These are phyloP conservation scores for Polyporus arcularius DNA, from an alignment of 768 basidiomycete genomes.

Conservation along the genomic window DNA sequence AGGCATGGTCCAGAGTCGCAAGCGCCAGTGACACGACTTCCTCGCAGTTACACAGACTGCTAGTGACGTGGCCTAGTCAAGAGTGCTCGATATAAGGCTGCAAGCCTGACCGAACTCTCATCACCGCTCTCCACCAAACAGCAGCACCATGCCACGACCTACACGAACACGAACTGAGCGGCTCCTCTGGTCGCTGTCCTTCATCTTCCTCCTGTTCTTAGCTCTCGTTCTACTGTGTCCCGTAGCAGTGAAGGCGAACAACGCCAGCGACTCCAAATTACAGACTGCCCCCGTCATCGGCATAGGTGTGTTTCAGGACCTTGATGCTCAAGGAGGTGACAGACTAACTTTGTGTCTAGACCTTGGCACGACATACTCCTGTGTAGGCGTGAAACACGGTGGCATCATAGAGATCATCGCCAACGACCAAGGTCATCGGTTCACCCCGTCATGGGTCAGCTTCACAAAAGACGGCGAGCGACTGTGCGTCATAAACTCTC, in stretches of 20 bases:
- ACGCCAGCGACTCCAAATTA: constrained; percentile 40
- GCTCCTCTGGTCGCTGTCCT: constrained; percentile 51
- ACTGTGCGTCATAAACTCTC: constrained; percentile 27
- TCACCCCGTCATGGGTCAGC: constrained; percentile 54
- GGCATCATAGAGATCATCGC: constrained; percentile 53
- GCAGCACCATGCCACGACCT: constrained; percentile 33
- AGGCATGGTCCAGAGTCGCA: too few relatives aligned
- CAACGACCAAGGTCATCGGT: constrained; percentile 48
- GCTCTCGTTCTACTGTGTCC: constrained; percentile 71
- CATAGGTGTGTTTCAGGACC: constrained; percentile 53
- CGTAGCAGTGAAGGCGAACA: constrained; percentile 53
- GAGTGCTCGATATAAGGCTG: too few relatives aligned
- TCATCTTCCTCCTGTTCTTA: constrained; percentile 43
- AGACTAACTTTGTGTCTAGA: constrained; percentile 42
- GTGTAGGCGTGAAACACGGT: constrained; percentile 6
- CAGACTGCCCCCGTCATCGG: constrained; percentile 90
- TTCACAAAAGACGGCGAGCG: constrained; percentile 48
- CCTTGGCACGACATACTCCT: constrained; percentile 88
- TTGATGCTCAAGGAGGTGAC: neutral
- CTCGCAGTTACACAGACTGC: too few relatives aligned
- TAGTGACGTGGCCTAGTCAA: too few relatives aligned
- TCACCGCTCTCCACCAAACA: neutral
- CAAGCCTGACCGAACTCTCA: too few relatives aligned
- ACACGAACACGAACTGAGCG: constrained; percentile 55
- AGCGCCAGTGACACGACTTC: too few relatives aligned